Percentiles rank a stretch among this genome's conserved stretches.
Evolutionary conservation across 2,329 filamentous ascomycete species (phyloP).

Genomic region (Neurospora sp.): DNA sequence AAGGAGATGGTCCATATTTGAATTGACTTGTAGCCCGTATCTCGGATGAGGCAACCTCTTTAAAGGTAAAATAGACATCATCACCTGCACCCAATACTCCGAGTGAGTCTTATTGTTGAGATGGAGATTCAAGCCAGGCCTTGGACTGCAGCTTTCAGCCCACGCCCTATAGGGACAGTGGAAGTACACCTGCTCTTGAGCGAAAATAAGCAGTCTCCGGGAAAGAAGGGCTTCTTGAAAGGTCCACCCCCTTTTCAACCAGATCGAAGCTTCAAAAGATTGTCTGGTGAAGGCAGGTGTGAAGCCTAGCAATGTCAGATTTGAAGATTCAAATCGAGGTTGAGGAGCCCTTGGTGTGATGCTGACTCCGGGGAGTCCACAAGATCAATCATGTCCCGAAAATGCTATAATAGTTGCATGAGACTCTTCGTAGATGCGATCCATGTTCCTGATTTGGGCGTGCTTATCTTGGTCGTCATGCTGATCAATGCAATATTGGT

Average conservation of each 20-base stretch:
- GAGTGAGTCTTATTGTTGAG: no score
- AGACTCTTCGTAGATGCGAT: conserved; percentile 4
- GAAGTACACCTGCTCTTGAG: not conserved
- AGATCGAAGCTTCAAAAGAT: not conserved
- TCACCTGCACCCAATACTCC: no score
- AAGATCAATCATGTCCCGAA: not conserved
- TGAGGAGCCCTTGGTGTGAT: fast-evolving
- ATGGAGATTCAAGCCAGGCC: no score
- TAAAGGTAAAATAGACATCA: no score
- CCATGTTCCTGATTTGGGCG: conserved; percentile 6
- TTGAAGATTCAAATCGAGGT: not conserved
- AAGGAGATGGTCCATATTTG: fast-evolving
- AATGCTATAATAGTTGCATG: conserved; percentile 6
- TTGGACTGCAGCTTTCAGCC: not conserved
- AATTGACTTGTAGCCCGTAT: fast-evolving
- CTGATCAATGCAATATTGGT: conserved; percentile 15
- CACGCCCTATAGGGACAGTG: not conserved
- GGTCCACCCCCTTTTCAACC: conserved; percentile 13
- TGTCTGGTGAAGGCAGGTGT: fast-evolving
- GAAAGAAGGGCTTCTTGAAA: conserved; percentile 14
- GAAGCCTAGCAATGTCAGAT: not conserved
- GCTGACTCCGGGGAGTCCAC: not conserved
- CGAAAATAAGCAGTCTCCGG: conserved; percentile 7
- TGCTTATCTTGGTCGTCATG: conserved; percentile 7
- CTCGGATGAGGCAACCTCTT: fast-evolving